Evolutionary conservation across 495 filamentous ascomycete species (phyloP), one percentile per base, ranked within the genome.

Genomic region (Cladorrhinum samala): DNA sequence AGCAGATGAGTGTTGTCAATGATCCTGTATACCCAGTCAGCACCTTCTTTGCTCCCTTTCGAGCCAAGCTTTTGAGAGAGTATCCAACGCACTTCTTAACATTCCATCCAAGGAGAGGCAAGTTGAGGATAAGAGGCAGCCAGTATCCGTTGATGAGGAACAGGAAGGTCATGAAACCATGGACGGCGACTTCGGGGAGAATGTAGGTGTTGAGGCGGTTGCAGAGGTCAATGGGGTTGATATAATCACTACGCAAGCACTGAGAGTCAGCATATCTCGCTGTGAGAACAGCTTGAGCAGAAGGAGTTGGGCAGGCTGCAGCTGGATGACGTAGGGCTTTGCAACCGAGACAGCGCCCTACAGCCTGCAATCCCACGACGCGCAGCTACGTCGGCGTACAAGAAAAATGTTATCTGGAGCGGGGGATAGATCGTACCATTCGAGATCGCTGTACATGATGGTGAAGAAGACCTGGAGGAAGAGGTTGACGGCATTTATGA

Each of bases 401-500:
- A n/a, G 20, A n/a, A n/a, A n/a, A n/a, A 1, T 25, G 13, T 20
- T 24, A 3, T 16, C 39, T n/a, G 9, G 19, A 20, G 7, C 27
- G 42, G 33, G 39, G 39, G 41, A 42, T n/a, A 33, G 13, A n/a
- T 76, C 87, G 60, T 77, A 95, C 90, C 91, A 96, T 83, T 96
- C 91, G 57, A 96, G 73, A 81, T 96, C 91, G 72, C 88, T 94
- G 74, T 96, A 99, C 94, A 99, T 99, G 61, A 99, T 99, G 38
- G 94, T 99, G 80, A 99, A 99, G 80, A 99, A 99, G 52, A 99
- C 94, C 74, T 99, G 94, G 46, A 99, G 82, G 73, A 99, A 99
- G 60, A 99, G 82, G 81, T 99, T 99, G 83, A 97, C 93, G 75
- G 94, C 94, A 80, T 99, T 99, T 77, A 99, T 93, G 68, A 99